These are phyloP conservation scores for Marchantia polymorpha DNA, from an alignment of 225 moss, liverwort and hornwort species.

Conservation along the genomic window DNA sequence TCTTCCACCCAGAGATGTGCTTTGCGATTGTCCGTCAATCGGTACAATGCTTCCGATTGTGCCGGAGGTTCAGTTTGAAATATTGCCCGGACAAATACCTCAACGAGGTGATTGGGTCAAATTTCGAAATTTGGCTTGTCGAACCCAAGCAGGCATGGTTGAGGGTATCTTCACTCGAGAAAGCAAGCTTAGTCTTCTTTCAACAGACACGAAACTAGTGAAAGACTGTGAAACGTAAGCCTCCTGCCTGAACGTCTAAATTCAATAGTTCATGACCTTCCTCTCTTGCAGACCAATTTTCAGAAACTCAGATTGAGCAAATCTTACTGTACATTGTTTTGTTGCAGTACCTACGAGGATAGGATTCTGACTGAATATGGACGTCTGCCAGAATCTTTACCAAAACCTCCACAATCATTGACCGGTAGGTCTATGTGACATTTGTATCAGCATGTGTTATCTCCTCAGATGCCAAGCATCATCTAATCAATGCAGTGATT, in stretches of 20 bases:
- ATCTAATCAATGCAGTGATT: not conserved
- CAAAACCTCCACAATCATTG: slow-evolving; percentile 70
- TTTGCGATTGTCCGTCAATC: slow-evolving; percentile 57
- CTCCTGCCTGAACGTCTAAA: not conserved
- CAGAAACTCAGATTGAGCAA: not conserved
- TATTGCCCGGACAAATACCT: slow-evolving; percentile 46
- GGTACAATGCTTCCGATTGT: slow-evolving; percentile 70
- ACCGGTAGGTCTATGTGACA: slow-evolving; percentile 47
- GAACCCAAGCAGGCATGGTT: slow-evolving; percentile 52
- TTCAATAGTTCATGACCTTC: not conserved
- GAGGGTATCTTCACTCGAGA: slow-evolving; percentile 61
- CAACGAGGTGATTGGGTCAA: slow-evolving; percentile 85
- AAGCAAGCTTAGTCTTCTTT: slow-evolving; percentile 82
- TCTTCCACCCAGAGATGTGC: slow-evolving; percentile 47
- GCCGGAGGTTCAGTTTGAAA: slow-evolving; percentile 54
- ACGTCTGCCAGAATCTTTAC: slow-evolving; percentile 73
- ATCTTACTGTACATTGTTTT: not conserved
- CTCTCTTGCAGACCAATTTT: not conserved
- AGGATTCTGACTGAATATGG: slow-evolving; percentile 58
- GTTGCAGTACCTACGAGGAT: slow-evolving; percentile 62
- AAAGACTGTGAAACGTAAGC: slow-evolving; percentile 72
- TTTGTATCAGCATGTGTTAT: not conserved
- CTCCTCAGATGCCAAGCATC: not conserved
- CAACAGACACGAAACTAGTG: slow-evolving; percentile 54
- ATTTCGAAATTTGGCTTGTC: slow-evolving; percentile 74